phyloP scores from a whole-genome alignment of 495 filamentous ascomycete genomes.

The Neurospora hispaniola region DNA sequence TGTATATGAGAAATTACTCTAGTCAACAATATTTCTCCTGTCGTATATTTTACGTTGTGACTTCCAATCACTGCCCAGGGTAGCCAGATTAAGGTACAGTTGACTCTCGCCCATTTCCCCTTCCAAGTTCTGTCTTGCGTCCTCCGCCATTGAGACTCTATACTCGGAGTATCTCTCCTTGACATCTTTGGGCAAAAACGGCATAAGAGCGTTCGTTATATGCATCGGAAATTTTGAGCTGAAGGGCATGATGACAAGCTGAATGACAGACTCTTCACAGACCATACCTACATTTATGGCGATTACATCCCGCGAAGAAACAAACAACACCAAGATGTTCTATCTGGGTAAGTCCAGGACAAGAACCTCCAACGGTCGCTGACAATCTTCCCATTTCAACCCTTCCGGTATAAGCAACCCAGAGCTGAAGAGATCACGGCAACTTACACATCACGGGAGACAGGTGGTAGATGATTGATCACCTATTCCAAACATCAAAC shows the following conservation, averaged over 20 bases:
- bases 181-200: background rate
- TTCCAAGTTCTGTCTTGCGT: background rate
- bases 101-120: background rate
- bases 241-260: background rate
- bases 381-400: background rate
- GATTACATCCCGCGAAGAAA: too few relatives aligned
- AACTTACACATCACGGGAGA: background rate
- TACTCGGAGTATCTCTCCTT: background rate
- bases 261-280: too few relatives aligned
- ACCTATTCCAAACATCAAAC: background rate
- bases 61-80: background rate
- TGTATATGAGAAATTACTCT: background rate
- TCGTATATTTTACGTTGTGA: background rate
- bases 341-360: background rate
- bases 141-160: background rate
- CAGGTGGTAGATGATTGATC: background rate
- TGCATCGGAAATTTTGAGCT: background rate
- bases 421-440: background rate
- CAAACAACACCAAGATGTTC: too few relatives aligned
- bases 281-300: too few relatives aligned
- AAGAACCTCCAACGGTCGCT: background rate
- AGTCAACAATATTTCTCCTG: background rate
- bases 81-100: background rate
- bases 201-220: background rate
- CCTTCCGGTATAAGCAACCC: background rate